phyloP scores from a whole-genome alignment of 768 basidiomycete species.

The Mycena capillaripes region DNA sequence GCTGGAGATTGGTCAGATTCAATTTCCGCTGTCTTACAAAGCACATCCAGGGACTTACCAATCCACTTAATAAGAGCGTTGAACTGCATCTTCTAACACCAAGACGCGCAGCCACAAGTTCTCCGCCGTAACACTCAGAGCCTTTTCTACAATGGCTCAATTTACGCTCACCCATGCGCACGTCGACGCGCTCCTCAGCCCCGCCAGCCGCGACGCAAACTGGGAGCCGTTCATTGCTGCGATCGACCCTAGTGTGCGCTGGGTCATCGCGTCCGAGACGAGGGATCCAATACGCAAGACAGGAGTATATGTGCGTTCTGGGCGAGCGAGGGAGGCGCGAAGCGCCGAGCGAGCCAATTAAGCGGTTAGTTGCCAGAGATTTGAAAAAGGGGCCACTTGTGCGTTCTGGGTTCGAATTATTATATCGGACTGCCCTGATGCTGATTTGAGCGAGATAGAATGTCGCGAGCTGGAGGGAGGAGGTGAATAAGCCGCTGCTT shows the following conservation, averaged over 20 bases:
- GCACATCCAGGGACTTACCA: too few relatives aligned
- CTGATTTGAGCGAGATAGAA: not conserved
- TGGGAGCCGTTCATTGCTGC: not conserved
- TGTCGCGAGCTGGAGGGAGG: constrained; percentile 6
- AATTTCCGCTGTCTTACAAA: too few relatives aligned
- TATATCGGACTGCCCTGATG: not conserved
- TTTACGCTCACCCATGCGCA: constrained; percentile 19
- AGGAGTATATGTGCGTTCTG: constrained; percentile 15
- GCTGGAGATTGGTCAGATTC: too few relatives aligned
- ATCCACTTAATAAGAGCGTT: too few relatives aligned
- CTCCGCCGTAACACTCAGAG: too few relatives aligned
- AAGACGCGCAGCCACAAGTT: too few relatives aligned
- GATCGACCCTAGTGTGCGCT: constrained; percentile 14
- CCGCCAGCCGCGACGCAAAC: not conserved
- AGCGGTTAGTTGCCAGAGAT: too few relatives aligned
- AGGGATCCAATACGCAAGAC: not conserved
- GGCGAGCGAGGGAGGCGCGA: too few relatives aligned
- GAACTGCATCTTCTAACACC: too few relatives aligned
- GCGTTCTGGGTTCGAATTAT: not conserved
- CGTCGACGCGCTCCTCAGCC: not conserved
- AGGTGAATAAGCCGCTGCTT: constrained; percentile 1
- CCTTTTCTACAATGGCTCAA: not conserved
- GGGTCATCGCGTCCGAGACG: constrained; percentile 13
- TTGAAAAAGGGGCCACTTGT: too few relatives aligned
- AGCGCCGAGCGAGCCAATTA: too few relatives aligned